Base-by-base conservation (phyloP, 257 asterid genomes). In the Prunella vulgaris region DNA sequence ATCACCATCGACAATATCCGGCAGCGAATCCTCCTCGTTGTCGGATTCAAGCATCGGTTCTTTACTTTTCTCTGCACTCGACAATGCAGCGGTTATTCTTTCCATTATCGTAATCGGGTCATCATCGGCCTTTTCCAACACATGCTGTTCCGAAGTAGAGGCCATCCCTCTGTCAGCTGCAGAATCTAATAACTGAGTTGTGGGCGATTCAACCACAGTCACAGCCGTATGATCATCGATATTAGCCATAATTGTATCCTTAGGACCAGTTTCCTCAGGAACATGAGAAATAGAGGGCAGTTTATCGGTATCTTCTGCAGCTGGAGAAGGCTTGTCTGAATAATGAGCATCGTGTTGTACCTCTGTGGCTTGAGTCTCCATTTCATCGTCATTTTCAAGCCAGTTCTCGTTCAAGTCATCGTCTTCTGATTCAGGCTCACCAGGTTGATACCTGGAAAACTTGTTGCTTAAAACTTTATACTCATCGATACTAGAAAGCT, bases 1-100 rank as follows among this genome's bases (percentile, higher is more conserved):
- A 72, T 90, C 97, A 12, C 81, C 89, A 69, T 87, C 93, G 7
- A 85, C 80, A 56, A 89, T 92, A 75, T 87, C 92, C 13, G 97
- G 96, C 63, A 89, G 24, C 17, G 81, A 60, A 46, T 84, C 95
- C 10, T 85, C 86, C 10, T 85, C 86, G 0, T 78, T 46, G 17
- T 80, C 92, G 3, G 58, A 57, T 22, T 76, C 90, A n/a, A 73
- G 64, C 70, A 71, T 49, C 57, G 1, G 7, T 10, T 2, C 70
- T 35, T 51, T 35, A 15, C 57, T 71, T 33, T 20, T 71, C 38
- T 51, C 35, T 1, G 38, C 33, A 15, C 24, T 61, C 1, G 64
- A 3, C 27, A 71, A 49, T 0, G 21, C 69, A 14, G 77, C 76
- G 25, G 86, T 79, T 46, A 80, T 76, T 15, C 72, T 78, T 27